A percentile compares a stretch with the other conserved stretches of the same genome.
Evolutionary conservation across 352 stramenopile species (phyloP).

Genomic region (Pythium rhizo-oryzae): DNA sequence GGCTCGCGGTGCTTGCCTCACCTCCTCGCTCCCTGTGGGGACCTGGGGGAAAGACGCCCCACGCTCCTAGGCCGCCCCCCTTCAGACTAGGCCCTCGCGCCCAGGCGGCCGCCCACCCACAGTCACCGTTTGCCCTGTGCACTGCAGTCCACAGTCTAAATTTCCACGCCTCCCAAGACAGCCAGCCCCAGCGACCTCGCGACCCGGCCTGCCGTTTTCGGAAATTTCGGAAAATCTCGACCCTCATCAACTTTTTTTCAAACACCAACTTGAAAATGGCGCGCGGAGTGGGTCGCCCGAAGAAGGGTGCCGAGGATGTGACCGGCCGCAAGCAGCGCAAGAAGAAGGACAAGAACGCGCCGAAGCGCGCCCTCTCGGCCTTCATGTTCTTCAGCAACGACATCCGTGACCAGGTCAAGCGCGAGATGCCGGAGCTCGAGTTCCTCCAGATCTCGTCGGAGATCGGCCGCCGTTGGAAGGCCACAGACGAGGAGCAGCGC

Average conservation of each 20-base stretch:
- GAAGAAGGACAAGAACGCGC: constrained; percentile 93
- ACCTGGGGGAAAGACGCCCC: not conserved
- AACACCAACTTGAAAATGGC: constrained; percentile 52
- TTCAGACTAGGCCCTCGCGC: not conserved
- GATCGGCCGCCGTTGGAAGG: constrained; percentile 86
- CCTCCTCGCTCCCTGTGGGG: constrained; percentile 9
- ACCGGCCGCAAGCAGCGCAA: constrained; percentile 78
- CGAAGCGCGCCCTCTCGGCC: constrained; percentile 88
- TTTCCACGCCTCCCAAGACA: constrained; percentile 59
- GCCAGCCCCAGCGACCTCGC: constrained; percentile 22
- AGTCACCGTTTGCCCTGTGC: constrained; percentile 34
- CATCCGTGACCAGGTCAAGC: constrained; percentile 89
- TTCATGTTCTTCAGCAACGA: constrained; percentile 94
- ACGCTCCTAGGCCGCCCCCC: constrained; percentile 13
- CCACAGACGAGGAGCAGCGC: constrained; percentile 65
- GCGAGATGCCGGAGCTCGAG: constrained; percentile 83
- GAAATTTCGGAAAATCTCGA: constrained; percentile 40
- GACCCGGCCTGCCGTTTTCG: constrained; percentile 24
- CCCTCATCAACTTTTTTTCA: constrained; percentile 18
- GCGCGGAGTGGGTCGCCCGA: constrained; percentile 64
- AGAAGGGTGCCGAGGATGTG: constrained; percentile 65
- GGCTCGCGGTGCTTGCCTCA: constrained; percentile 19
- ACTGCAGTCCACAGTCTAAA: constrained; percentile 58
- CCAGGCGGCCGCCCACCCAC: constrained; percentile 7
- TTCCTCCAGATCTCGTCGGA: constrained; percentile 89